Evolutionary conservation across 164 flowering plant genomes (phyloP).

Genomic region (Buxus sempervirens): DNA sequence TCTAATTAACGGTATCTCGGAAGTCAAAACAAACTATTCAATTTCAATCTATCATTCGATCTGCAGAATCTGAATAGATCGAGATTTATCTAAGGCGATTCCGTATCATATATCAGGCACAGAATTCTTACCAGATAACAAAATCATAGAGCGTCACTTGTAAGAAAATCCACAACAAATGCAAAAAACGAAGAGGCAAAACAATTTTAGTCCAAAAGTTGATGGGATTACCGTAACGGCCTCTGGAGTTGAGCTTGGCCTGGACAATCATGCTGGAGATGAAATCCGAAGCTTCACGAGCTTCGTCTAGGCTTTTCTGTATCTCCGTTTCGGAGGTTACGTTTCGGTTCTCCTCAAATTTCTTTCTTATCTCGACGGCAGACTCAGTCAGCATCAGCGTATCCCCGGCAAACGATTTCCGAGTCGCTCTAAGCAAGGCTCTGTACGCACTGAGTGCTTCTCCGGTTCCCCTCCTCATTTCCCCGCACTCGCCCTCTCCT

Average conservation of each 20-base stretch:
- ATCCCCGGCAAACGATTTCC: conserved; percentile 80
- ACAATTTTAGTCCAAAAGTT: too few relatives aligned
- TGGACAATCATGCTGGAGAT: conserved; percentile 86
- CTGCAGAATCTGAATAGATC: too few relatives aligned
- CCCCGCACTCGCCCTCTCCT: not conserved
- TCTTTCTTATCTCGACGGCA: conserved; percentile 56
- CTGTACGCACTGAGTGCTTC: conserved; percentile 72
- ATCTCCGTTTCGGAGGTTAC: conserved; percentile 58
- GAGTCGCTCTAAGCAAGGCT: conserved; percentile 62
- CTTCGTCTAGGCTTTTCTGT: conserved; percentile 58
- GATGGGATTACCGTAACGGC: conserved; percentile 70
- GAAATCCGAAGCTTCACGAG: conserved; percentile 73
- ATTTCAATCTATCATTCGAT: too few relatives aligned
- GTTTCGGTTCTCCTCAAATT: conserved; percentile 75
- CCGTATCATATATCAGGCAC: too few relatives aligned
- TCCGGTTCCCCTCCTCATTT: conserved; percentile 15
- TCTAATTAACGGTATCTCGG: too few relatives aligned
- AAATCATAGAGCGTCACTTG: too few relatives aligned
- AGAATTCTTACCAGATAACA: too few relatives aligned
- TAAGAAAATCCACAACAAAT: too few relatives aligned
- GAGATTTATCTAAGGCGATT: too few relatives aligned
- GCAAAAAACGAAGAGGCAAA: too few relatives aligned
- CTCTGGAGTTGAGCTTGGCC: conserved; percentile 64
- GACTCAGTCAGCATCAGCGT: conserved; percentile 60
- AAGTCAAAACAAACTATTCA: too few relatives aligned